Base-by-base conservation (phyloP, 2,329 filamentous ascomycete genomes). In the Hymenoscyphus linearis region DNA sequence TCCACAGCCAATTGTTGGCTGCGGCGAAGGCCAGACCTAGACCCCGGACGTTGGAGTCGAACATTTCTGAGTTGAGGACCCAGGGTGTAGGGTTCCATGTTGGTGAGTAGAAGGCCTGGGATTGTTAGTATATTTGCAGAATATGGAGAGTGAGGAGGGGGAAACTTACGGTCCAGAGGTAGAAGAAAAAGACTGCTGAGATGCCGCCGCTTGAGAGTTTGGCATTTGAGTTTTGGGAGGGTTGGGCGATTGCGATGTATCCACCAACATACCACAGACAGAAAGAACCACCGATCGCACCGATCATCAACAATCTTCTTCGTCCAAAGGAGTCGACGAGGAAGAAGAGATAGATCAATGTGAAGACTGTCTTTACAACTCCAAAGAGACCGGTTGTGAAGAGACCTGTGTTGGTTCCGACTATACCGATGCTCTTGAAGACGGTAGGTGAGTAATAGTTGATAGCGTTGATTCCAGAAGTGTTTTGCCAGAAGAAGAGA, bases 401-500 rank as follows among this genome's bases (percentile, higher is more conserved):
- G 62, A 87, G 79, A 31, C 76, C 76, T 4, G 81, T 80, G 70
- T 80, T 84, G 4, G 80, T 81, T 4, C 83, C 83, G 2, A 69
- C 76, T 44, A 87, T 76, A 25, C 85, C 84, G 52, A 87, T 83
- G 5, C 78, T 81, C 64, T 79, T 81, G 78, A 91, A 90, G 10
- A 91, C 82, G 0, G 83, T 87, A 0, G 88, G 87, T 1, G 78
- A 81, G 74, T 88, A 90, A 76, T 91, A 91, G 77, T 91, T 91
- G 76, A 90, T 87, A 22, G 88, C 88, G 67, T 91, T 91, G 76
- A 91, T 91, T 2, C 89, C 89, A 2, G 78, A 81, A 56, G 86
- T 86, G 68, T 93, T 93, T 74, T 93, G 90, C 81, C 86, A 91
- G 58, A 93, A 77, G 78, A 93, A 93, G 22, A 93, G 79, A 69